Percentiles rank a stretch among this genome's conserved stretches.
phyloP scores from a whole-genome alignment of 2,329 filamentous ascomycete genomes.

The Aspergillus sp. region DNA sequence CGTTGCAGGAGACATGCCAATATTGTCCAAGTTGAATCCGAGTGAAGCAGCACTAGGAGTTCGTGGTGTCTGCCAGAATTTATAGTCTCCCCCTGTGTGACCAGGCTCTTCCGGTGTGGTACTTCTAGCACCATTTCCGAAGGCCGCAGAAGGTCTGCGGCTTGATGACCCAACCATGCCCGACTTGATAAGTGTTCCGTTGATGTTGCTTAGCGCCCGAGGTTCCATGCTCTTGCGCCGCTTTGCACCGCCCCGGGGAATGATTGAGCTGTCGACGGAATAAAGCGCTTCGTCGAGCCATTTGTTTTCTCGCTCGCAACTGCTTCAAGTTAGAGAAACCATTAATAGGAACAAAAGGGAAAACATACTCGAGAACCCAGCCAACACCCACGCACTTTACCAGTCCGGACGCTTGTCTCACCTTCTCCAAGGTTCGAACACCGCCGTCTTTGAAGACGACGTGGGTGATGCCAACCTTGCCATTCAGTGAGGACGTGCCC shows the following conservation, averaged over 20 bases:
- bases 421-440: conserved; percentile 77
- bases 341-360: neutral
- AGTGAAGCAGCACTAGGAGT: conserved; percentile 33
- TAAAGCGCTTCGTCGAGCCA: conserved; percentile 75
- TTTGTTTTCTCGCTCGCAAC: conserved; percentile 72
- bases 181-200: conserved; percentile 58
- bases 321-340: conserved; percentile 34
- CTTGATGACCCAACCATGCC: conserved; percentile 26
- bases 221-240: conserved; percentile 82
- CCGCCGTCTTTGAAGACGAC: conserved; percentile 88
- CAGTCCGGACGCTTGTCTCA: conserved; percentile 67
- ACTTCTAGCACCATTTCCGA: conserved; percentile 36
- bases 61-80: conserved; percentile 28
- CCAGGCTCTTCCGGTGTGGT: conserved; percentile 23
- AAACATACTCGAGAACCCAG: conserved; percentile 83
- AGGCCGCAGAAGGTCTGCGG: conserved; percentile 30
- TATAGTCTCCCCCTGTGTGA: conserved; percentile 21
- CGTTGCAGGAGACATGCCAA: conserved; percentile 46
- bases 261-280: conserved; percentile 64
- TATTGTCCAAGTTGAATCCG: conserved; percentile 38
- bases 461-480: conserved; percentile 76
- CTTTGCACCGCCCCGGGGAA: conserved; percentile 69
- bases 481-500: conserved; percentile 32
- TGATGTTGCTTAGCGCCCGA: conserved; percentile 65
- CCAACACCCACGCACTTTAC: conserved; percentile 84